Conservation (phyloP, 2,329 filamentous ascomycete species). For the Cladosporium sp. region DNA sequence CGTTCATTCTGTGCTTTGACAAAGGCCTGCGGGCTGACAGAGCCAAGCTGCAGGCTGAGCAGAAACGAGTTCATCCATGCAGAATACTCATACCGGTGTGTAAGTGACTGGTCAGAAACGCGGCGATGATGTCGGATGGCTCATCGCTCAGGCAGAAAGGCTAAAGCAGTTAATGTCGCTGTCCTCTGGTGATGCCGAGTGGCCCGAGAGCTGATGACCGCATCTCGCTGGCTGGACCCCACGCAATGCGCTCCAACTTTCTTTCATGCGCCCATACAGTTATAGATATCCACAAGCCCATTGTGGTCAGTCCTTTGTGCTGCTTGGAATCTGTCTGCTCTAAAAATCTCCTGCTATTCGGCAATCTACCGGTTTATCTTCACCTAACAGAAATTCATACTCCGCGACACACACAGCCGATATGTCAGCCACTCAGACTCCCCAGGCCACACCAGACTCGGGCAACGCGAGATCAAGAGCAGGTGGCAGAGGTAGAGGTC, state of each 20-base stretch:
- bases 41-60: conserved; percentile 70
- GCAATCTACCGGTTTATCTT: neutral
- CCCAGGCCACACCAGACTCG: neutral
- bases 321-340: no score
- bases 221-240: neutral
- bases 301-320: neutral
- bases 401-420: neutral
- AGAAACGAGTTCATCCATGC: conserved; percentile 66
- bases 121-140: neutral
- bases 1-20: conserved; percentile 61
- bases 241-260: neutral
- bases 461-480: conserved; percentile 2
- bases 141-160: neutral
- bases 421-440: conserved; percentile 4
- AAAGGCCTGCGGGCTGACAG: conserved; percentile 59
- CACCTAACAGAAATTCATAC: neutral
- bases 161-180: neutral
- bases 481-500: conserved; percentile 20
- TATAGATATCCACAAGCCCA: neutral
- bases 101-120: neutral
- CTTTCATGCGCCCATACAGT: neutral
- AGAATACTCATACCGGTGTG: neutral
- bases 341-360: neutral
- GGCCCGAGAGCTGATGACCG: conserved; percentile 5
- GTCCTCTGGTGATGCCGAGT: neutral